These are phyloP conservation scores for Phytophthora fragariaefolia DNA, from an alignment of 352 stramenopile species.

Conservation along the genomic window DNA sequence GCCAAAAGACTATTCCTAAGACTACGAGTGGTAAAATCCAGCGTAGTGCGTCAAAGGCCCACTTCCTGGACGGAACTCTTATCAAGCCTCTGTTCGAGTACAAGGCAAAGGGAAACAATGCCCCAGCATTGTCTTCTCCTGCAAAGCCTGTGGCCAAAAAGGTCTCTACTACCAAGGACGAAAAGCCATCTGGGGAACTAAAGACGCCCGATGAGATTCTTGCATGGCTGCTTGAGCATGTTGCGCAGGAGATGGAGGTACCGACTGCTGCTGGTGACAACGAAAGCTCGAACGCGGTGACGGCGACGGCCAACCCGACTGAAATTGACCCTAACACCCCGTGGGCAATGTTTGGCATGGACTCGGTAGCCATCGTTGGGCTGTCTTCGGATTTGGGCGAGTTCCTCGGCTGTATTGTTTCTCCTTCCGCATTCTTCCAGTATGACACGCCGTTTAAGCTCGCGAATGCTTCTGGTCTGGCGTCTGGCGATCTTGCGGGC, in stretches of 20 bases:
- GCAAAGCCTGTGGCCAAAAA: slow-evolving; percentile 23
- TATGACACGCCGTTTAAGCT: slow-evolving; percentile 71
- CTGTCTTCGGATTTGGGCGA: slow-evolving; percentile 70
- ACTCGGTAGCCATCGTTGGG: slow-evolving; percentile 73
- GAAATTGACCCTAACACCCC: slow-evolving; percentile 62
- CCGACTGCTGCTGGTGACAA: slow-evolving; percentile 11
- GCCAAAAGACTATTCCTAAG: slow-evolving; percentile 78
- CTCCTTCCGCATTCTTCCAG: slow-evolving; percentile 74
- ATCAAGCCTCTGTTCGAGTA: slow-evolving; percentile 62
- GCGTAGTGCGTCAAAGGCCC: slow-evolving; percentile 66
- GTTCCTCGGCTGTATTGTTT: slow-evolving; percentile 74
- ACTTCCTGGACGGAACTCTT: slow-evolving; percentile 56
- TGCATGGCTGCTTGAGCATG: slow-evolving; percentile 68
- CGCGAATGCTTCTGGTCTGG: slow-evolving; percentile 59
- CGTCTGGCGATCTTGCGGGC: slow-evolving; percentile 62
- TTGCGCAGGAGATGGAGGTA: slow-evolving; percentile 59
- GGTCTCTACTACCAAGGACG: slow-evolving; percentile 14
- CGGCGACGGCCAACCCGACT: slow-evolving; percentile 24
- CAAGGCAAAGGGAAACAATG: slow-evolving; percentile 44
- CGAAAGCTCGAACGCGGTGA: slow-evolving; percentile 9
- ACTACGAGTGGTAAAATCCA: slow-evolving; percentile 90
- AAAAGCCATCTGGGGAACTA: slow-evolving; percentile 37
- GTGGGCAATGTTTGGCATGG: slow-evolving; percentile 69
- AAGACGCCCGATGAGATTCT: slow-evolving; percentile 79
- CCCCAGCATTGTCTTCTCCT: slow-evolving; percentile 10